These are phyloP conservation scores for Telfairia occidentalis DNA, from an alignment of 331 rosid species.

Conservation along the genomic window DNA sequence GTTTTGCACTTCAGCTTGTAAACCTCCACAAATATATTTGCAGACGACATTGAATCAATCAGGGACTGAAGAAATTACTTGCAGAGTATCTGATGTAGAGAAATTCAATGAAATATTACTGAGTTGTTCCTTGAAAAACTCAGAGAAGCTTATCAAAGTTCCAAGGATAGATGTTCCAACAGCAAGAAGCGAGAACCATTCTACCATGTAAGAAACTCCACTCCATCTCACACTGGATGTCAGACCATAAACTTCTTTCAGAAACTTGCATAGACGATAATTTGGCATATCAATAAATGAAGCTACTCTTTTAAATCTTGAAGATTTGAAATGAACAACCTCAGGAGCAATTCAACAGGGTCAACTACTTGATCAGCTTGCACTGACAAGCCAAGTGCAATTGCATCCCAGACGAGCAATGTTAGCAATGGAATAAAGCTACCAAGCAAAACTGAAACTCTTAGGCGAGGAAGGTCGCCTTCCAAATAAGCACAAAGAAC, in stretches of 20 bases:
- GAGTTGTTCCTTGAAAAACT: conserved; percentile 71
- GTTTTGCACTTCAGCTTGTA: background rate
- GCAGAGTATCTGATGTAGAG: conserved; percentile 19
- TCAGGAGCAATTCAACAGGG: conserved; percentile 49
- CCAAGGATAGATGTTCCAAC: conserved; percentile 58
- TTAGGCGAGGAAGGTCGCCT: conserved; percentile 46
- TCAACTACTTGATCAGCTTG: conserved; percentile 36
- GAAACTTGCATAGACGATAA: background rate
- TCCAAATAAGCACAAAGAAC: conserved; percentile 77
- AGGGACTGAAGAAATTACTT: conserved; percentile 13
- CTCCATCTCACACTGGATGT: conserved; percentile 37
- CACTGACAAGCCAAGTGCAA: conserved; percentile 43
- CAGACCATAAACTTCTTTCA: background rate
- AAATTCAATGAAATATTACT: conserved; percentile 14
- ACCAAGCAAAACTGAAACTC: conserved; percentile 51
- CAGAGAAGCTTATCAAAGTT: conserved; percentile 58
- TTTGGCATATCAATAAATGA: background rate
- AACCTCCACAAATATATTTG: background rate
- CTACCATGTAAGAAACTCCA: conserved; percentile 56
- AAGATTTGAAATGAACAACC: conserved; percentile 24
- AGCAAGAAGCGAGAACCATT: conserved; percentile 60
- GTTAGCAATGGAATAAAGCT: conserved; percentile 51
- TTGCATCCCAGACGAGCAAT: conserved; percentile 59
- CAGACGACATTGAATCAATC: background rate
- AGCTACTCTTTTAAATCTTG: background rate